A percentile compares a stretch with the other conserved stretches of the same genome.
These are phyloP conservation scores for Hyphopichia homilentoma DNA, from an alignment of 805 yeast species.

Conservation along the genomic window DNA sequence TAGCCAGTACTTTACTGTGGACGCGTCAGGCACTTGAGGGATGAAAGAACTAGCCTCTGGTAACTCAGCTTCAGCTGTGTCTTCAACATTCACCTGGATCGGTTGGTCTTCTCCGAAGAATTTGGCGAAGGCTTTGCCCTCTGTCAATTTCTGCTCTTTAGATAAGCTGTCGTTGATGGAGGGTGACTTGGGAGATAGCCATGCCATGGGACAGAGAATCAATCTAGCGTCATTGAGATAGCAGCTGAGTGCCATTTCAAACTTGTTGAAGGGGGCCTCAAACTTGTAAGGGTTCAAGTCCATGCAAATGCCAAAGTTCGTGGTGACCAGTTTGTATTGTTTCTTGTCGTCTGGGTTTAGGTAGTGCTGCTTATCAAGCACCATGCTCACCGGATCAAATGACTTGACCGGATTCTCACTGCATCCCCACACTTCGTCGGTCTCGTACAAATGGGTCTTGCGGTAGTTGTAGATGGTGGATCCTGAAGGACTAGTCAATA, in stretches of 20 bases:
- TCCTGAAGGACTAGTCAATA: conserved; percentile 60
- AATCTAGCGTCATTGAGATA: conserved; percentile 46
- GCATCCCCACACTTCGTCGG: conserved; percentile 82
- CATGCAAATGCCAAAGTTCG: conserved; percentile 88
- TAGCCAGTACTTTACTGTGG: conserved; percentile 71
- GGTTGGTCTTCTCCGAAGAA: conserved; percentile 5
- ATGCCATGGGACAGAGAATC: conserved; percentile 79
- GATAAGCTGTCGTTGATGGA: conserved; percentile 18
- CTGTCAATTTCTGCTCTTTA: conserved; percentile 11
- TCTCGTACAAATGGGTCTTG: conserved; percentile 70
- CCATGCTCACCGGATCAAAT: conserved; percentile 49
- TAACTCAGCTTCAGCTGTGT: not conserved
- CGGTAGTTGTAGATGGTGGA: conserved; percentile 60
- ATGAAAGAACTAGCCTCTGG: conserved; percentile 9
- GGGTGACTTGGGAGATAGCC: conserved; percentile 62
- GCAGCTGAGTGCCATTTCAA: conserved; percentile 65
- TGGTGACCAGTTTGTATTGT: conserved; percentile 11
- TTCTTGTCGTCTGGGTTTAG: conserved; percentile 18
- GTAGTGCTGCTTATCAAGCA: conserved; percentile 16
- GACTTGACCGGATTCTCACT: conserved; percentile 55
- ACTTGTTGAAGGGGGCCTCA: conserved; percentile 69
- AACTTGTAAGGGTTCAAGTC: conserved; percentile 87
- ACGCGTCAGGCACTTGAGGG: conserved; percentile 38
- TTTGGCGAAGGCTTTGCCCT: conserved; percentile 6
- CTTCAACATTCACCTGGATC: conserved; percentile 2